Base-by-base conservation (phyloP, 73 alveolate genomes). In the Paramecium tetraurelia region DNA sequence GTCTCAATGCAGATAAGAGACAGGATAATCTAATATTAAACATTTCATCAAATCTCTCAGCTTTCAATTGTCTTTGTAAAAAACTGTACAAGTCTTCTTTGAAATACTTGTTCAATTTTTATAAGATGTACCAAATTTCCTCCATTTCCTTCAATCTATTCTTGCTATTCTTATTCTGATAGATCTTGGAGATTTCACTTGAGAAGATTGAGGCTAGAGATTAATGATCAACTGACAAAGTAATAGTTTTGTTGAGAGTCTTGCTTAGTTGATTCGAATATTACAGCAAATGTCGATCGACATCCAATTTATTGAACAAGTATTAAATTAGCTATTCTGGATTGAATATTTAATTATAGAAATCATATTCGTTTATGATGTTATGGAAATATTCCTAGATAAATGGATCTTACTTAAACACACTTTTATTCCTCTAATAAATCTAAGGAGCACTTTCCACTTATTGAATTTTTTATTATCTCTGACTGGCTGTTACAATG, bases 31-130 rank as follows among this genome's bases (percentile, higher is more conserved):
- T 80, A 44, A 80, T 41, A 44, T 80, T 22, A 43, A 80, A 80
- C 75, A 48, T 48, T 9, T 80, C 90, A 22, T 80, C 90, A 46
- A 80, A 80, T 80, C 33, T 46, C 9, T 80, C 90, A 18, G 70
- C 57, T 18, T 33, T 80, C 20, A 80, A 46, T 44, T 80, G 46
- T 21, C n/a, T 80, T 80, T 41, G 6, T 41, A 80, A 41, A 46
- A 44, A 80, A 21, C 46, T 21, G 10, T 22, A 43, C 0, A 80
- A 63, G 46, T 80, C 90, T 24, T 80, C 76, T 41, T 35, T 48
- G 7, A 80, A 80, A 43, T 80, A 80, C 43, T 80, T 80, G 16
- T 80, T 80, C 14, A 80, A 46, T 46, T 41, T 44, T 20, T 12
- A 24, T 44, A 80, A 35, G 12, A 80, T 80, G 12, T 80, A 80